These are phyloP conservation scores for Alternaria sp. DNA, from an alignment of 2,329 filamentous ascomycete genomes.

Conservation along the genomic window DNA sequence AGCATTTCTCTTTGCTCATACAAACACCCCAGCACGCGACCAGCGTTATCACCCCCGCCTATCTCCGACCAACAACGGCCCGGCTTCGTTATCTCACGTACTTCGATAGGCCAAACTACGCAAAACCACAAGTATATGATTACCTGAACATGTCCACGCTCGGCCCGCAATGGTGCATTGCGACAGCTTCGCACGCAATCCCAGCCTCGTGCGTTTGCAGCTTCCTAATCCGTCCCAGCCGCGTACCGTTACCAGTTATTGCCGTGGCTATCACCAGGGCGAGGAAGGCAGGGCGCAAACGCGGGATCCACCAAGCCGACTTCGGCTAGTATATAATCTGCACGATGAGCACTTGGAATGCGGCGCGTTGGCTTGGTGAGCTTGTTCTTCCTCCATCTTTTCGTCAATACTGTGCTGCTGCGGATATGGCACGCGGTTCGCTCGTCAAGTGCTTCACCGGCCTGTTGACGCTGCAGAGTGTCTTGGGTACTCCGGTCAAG, in stretches of 20 bases:
- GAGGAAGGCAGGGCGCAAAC: background rate
- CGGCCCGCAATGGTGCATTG: slow-evolving; percentile 4
- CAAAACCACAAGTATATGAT: background rate
- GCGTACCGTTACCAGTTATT: slow-evolving; percentile 6
- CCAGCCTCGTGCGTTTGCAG: slow-evolving; percentile 1
- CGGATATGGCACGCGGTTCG: slow-evolving; percentile 29
- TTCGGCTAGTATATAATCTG: slow-evolving; percentile 15
- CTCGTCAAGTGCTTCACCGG: slow-evolving; percentile 30
- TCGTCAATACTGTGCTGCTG: slow-evolving; percentile 10
- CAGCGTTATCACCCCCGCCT: background rate
- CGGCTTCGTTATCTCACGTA: slow-evolving; percentile 6
- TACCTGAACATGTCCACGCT: background rate
- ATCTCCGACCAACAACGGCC: background rate
- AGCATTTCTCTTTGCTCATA: background rate
- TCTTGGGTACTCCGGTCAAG: slow-evolving; percentile 32
- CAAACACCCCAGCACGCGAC: background rate
- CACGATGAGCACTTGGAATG: slow-evolving; percentile 10
- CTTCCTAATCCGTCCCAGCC: slow-evolving; percentile 8
- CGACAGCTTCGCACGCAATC: slow-evolving; percentile 1
- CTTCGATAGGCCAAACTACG: background rate
- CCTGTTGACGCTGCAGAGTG: slow-evolving; percentile 36
- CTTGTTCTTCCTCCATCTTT: slow-evolving; percentile 15
- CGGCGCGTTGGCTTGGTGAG: slow-evolving; percentile 3
- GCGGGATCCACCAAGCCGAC: slow-evolving; percentile 2
- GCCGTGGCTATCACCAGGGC: background rate